Percentiles rank a stretch among this genome's conserved stretches.
phyloP scores from a whole-genome alignment of 257 asterid species.

The Nicotiana noctiflora region DNA sequence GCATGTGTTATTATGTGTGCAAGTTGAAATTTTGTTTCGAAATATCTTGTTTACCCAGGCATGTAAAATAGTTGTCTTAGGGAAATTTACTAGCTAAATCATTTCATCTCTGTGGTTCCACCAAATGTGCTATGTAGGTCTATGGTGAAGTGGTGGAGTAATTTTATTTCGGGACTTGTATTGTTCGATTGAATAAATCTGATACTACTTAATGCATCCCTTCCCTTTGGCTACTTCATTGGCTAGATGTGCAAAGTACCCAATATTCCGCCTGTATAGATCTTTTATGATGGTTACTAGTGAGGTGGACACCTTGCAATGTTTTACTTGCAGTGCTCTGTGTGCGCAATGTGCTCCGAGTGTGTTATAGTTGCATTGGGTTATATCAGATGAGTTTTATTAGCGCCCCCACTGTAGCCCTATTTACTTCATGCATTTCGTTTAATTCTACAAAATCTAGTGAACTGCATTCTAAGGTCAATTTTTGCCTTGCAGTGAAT shows the following conservation, averaged over 20 bases:
- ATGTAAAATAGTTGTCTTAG: background rate
- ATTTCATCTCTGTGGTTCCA: background rate
- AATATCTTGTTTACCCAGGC: background rate
- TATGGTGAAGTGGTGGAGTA: background rate
- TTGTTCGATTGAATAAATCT: background rate
- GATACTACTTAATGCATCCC: background rate
- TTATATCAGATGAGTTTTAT: background rate
- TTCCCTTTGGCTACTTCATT: background rate
- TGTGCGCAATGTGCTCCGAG: background rate
- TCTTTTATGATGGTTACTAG: no score
- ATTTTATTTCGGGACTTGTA: background rate
- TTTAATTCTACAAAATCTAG: background rate
- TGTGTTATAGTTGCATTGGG: background rate
- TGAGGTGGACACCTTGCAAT: background rate
- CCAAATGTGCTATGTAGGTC: background rate
- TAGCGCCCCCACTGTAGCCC: background rate
- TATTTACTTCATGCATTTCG: background rate
- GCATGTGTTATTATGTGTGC: background rate
- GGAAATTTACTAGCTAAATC: background rate
- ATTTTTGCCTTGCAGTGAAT: slow-evolving; percentile 24
- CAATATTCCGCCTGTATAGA: background rate
- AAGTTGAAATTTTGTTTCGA: background rate
- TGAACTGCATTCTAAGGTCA: background rate
- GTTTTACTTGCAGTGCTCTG: background rate
- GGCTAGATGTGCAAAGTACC: background rate